Conservation (phyloP, 139 green algal species). For the Chlamydomonas incerta region DNA sequence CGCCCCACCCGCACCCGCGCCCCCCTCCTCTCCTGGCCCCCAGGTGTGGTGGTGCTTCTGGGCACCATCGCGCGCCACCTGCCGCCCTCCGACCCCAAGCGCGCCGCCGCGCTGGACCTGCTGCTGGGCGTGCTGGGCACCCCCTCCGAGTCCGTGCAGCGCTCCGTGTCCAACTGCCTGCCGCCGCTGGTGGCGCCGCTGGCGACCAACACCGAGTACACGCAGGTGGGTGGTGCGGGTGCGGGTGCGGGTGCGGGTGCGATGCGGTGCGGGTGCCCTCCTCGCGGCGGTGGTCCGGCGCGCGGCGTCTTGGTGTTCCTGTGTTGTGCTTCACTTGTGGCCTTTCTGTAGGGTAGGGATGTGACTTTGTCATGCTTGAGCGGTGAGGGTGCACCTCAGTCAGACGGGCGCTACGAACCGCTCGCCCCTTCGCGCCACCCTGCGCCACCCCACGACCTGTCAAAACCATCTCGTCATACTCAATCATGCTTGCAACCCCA, state of each 20-base stretch:
- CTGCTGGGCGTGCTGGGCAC: slow-evolving; percentile 88
- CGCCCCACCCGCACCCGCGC: no score
- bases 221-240: not conserved
- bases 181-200: slow-evolving; percentile 83
- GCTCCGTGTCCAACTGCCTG: slow-evolving; percentile 88
- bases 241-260: not conserved
- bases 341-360: no score
- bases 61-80: slow-evolving; percentile 92
- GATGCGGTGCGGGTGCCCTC: no score
- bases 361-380: no score
- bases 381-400: no score
- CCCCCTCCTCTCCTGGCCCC: not conserved
- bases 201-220: slow-evolving; percentile 44
- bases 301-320: no score
- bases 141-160: slow-evolving; percentile 92
- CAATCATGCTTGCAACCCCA: no score
- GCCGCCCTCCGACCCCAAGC: slow-evolving; percentile 72
- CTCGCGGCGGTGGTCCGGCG: not conserved
- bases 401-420: no score
- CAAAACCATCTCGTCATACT: not conserved
- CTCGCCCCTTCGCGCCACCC: no score
- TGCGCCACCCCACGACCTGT: no score
- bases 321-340: no score
- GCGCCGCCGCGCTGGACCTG: slow-evolving; percentile 58
- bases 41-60: slow-evolving; percentile 91